Base-by-base conservation (phyloP, 106 monocot species). In the Allium fistulosum region DNA sequence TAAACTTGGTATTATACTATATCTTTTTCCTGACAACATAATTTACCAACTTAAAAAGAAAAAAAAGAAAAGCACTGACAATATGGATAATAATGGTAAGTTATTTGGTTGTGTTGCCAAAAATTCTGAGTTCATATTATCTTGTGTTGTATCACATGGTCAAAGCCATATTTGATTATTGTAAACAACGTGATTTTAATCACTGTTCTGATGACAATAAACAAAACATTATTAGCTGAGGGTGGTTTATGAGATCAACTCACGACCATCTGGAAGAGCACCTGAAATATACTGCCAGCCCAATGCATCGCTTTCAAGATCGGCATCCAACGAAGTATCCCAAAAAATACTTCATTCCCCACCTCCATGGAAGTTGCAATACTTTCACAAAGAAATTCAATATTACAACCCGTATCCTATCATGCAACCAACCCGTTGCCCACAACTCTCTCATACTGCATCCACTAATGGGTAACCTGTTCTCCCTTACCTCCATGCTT, bases 221-320 rank as follows among this genome's bases (percentile, higher is more conserved):
- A n/a, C n/a, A n/a, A 26, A 26, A 60, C 18, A n/a, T n/a, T n/a
- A n/a, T n/a, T n/a, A n/a, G n/a, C n/a, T n/a, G n/a, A n/a, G 95
- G 95, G 48, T 91, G 91, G 73, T 95, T 91, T 18, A 95, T 91
- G 56, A 81, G 87, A 61, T 95, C n/a, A 95, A 82, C 11, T 91
- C 85, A 55, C 85, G 85, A 28, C 95, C 88, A 84, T 95, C 95
- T 67, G 95, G 91, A 75, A 95, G 81, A 10, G 83, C 83, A 11
- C 95, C 95, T 17, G 91, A 88, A 66, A 95, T 91, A 70, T 94
- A 94, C 66, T 94, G 94, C 94, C 94, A 94, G 67, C 94, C 94
- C 53, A 94, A 66, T 49, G 91, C 88, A 82, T 95, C 95, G 68
- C 91, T 86, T 68, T 95, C 95, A 56, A 95, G 91, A 83, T 95